A percentile compares a stretch with the other conserved stretches of the same genome.
Conservation (phyloP, 208 protist species). For the Strigomonas culicis region DNA sequence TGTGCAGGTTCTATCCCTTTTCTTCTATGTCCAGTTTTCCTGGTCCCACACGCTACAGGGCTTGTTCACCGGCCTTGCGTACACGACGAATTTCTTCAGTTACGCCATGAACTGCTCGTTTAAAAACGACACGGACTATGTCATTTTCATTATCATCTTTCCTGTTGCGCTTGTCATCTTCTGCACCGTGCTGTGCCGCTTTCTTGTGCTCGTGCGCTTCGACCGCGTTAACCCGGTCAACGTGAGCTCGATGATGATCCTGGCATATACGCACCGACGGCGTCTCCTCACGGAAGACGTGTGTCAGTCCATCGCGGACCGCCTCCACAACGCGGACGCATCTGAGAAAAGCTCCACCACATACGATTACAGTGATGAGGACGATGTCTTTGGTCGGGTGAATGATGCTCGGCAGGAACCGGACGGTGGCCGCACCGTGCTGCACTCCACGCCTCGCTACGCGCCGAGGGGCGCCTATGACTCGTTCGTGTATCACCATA, state of each 20-base stretch:
- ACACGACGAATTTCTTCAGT: conserved; percentile 12
- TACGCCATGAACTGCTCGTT: conserved; percentile 17
- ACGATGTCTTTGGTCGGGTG: too few species aligned
- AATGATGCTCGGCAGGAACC: too few species aligned
- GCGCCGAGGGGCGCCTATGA: too few species aligned
- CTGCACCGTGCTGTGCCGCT: conserved; percentile 14
- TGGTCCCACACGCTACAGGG: conserved; percentile 15
- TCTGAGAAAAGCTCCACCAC: background rate
- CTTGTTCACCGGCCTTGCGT: conserved; percentile 18
- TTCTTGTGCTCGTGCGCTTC: conserved; percentile 4
- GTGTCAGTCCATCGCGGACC: background rate
- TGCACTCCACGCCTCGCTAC: background rate
- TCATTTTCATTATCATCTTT: conserved; percentile 17
- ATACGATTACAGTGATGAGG: background rate
- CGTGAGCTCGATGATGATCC: conserved; percentile 17
- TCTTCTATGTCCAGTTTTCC: conserved; percentile 9
- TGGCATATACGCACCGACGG: conserved; percentile 20
- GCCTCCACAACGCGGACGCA: background rate
- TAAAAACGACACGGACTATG: background rate
- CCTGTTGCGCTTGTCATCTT: conserved; percentile 12
- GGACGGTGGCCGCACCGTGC: background rate
- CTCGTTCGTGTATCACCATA: background rate
- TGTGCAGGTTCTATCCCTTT: conserved; percentile 22
- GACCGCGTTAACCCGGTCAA: conserved; percentile 16
- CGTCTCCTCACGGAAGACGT: conserved; percentile 11